Evolutionary conservation across 495 filamentous ascomycete species (phyloP).

Genomic region (Xylaria bambusicola): DNA sequence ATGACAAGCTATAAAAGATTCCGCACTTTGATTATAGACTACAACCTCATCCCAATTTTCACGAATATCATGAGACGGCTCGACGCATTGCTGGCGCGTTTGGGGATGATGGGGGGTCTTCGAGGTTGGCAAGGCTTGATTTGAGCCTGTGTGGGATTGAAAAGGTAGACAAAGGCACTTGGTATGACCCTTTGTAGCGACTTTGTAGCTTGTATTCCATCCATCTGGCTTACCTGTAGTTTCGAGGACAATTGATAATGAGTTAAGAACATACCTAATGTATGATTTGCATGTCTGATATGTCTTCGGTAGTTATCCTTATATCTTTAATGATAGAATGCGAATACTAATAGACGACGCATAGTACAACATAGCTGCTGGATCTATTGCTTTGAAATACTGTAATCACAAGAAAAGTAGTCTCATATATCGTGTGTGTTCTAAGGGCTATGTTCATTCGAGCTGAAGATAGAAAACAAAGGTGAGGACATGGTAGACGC

Average conservation of each 20-base stretch:
- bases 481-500: too few relatives aligned
- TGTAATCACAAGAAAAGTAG: too few relatives aligned
- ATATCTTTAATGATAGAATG: too few relatives aligned
- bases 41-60: constrained; percentile 40
- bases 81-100: constrained; percentile 22
- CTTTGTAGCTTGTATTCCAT: constrained; percentile 33
- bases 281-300: too few relatives aligned
- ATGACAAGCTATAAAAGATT: constrained; percentile 89
- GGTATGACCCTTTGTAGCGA: constrained; percentile 32
- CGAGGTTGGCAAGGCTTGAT: constrained; percentile 31
- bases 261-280: constrained; percentile 18
- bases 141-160: constrained; percentile 33
- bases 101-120: constrained; percentile 28
- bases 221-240: constrained; percentile 31
- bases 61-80: constrained; percentile 35
- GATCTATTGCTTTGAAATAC: too few relatives aligned
- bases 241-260: constrained; percentile 32
- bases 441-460: too few relatives aligned
- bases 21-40: constrained; percentile 40
- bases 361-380: too few relatives aligned
- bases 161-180: constrained; percentile 34
- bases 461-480: too few relatives aligned
- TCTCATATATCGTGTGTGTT: too few relatives aligned
- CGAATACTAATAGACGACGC: too few relatives aligned
- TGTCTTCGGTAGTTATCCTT: too few relatives aligned